phyloP scores from a whole-genome alignment of 768 basidiomycete genomes.

The Favolaschia claudopus region DNA sequence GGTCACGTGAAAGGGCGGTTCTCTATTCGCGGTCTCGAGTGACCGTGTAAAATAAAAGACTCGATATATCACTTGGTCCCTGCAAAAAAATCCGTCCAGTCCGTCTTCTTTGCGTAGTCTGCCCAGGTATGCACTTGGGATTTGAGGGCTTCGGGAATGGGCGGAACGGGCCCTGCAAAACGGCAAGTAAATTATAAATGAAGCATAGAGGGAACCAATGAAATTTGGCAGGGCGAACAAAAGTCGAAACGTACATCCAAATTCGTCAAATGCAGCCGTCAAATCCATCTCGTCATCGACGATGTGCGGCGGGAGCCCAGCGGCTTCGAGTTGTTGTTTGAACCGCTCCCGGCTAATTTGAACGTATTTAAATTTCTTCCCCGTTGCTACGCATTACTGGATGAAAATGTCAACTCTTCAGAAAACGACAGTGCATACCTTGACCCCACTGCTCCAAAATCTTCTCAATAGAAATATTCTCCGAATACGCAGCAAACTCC shows the following conservation, averaged over 20 bases:
- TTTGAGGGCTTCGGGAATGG: not conserved
- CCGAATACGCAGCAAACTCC: not conserved
- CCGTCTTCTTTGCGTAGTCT: not conserved
- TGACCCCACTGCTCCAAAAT: not conserved
- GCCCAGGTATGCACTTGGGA: not conserved
- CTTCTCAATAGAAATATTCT: not conserved
- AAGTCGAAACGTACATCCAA: slow-evolving; percentile 5
- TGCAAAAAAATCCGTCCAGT: no score
- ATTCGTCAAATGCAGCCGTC: not conserved
- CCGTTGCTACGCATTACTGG: slow-evolving; percentile 1
- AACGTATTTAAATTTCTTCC: not conserved
- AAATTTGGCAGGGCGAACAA: not conserved
- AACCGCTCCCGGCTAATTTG: not conserved
- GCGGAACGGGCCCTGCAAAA: not conserved
- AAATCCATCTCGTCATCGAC: not conserved
- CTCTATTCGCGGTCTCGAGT: no score
- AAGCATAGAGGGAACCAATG: no score
- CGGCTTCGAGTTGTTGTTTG: not conserved
- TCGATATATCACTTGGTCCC: no score
- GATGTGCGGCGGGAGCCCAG: not conserved
- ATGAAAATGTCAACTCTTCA: not conserved
- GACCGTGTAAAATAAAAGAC: no score
- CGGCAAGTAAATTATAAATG: not conserved
- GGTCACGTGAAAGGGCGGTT: no score
- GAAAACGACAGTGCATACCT: not conserved